Evolutionary conservation across 768 basidiomycete genomes (phyloP).

Genomic region (Rhodosporidiobolus odoratus): DNA sequence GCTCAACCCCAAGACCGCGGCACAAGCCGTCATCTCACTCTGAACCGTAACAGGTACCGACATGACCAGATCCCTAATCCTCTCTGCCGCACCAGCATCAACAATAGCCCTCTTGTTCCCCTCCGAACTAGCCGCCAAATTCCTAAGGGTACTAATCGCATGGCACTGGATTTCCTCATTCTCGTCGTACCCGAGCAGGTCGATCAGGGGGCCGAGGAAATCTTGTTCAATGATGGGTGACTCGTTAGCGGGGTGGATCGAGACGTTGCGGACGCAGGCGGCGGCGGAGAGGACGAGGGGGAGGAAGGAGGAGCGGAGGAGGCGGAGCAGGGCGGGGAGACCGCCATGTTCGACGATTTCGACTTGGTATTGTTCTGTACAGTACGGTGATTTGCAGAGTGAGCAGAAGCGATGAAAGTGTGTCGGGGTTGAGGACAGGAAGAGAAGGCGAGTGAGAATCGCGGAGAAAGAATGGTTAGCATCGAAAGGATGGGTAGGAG

Average conservation of each 20-base stretch:
- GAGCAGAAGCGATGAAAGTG: not conserved
- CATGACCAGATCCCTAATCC: conserved; percentile 92
- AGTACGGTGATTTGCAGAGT: too few species aligned
- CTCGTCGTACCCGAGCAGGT: conserved; percentile 93
- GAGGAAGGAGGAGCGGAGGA: conserved; percentile 92
- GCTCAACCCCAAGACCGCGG: conserved; percentile 89
- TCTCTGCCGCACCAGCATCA: conserved; percentile 90
- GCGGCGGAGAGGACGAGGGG: conserved; percentile 97
- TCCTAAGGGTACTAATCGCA: conserved; percentile 92
- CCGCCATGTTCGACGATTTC: conserved; percentile 97
- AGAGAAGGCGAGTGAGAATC: not conserved
- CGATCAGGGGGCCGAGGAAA: conserved; percentile 91
- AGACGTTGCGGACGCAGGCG: conserved; percentile 97
- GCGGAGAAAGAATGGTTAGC: too few species aligned
- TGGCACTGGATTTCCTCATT: conserved; percentile 99
- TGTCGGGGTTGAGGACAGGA: not conserved
- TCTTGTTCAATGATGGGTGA: conserved; percentile 98
- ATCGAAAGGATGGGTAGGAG: not conserved
- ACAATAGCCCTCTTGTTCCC: conserved; percentile 98
- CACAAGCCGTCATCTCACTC: conserved; percentile 99
- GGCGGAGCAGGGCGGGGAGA: conserved; percentile 80
- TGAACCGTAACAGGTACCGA: conserved; percentile 94
- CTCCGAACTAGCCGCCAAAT: conserved; percentile 92
- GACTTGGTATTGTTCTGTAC: conserved; percentile 89
- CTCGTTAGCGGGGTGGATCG: conserved; percentile 96